These are phyloP conservation scores for Cichorium intybus DNA, from an alignment of 140 eudicot genomes.

Conservation along the genomic window DNA sequence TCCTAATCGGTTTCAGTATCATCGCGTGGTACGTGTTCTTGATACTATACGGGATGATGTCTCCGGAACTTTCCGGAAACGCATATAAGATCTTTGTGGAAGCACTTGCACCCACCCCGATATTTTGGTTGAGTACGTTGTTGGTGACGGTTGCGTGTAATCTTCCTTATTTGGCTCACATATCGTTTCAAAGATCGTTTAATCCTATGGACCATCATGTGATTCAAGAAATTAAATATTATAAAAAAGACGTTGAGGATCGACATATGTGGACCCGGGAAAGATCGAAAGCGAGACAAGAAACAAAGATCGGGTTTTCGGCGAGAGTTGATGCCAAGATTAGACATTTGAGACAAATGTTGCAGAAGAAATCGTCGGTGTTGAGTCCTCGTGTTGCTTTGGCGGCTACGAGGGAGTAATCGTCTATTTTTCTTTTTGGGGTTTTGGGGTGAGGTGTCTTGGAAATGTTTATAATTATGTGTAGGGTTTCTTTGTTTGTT, in stretches of 20 bases:
- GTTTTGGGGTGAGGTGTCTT: neutral
- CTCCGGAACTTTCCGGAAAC: conserved; percentile 48
- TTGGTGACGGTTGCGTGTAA: conserved; percentile 68
- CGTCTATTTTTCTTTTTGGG: neutral
- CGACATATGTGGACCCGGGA: conserved; percentile 79
- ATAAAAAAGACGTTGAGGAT: conserved; percentile 71
- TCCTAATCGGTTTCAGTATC: conserved; percentile 76
- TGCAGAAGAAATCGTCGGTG: conserved; percentile 51
- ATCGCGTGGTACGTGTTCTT: conserved; percentile 71
- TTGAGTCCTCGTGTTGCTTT: conserved; percentile 39
- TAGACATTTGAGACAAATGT: conserved; percentile 48
- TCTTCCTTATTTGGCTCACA: conserved; percentile 72
- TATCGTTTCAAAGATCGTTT: conserved; percentile 68
- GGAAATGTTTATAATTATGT: conserved; percentile 38
- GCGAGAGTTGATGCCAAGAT: conserved; percentile 76
- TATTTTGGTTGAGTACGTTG: conserved; percentile 68
- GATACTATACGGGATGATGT: conserved; percentile 47
- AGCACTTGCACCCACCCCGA: conserved; percentile 79
- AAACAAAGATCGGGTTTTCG: conserved; percentile 70
- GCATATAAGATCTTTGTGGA: conserved; percentile 57
- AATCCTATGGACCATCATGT: conserved; percentile 93
- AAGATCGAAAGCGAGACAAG: conserved; percentile 54
- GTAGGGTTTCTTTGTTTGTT: conserved; percentile 24
- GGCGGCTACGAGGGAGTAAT: conserved; percentile 30
- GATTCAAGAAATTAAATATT: conserved; percentile 91